phyloP scores from a whole-genome alignment of 805 yeast species.

The Priceomyces fermenticarens region DNA sequence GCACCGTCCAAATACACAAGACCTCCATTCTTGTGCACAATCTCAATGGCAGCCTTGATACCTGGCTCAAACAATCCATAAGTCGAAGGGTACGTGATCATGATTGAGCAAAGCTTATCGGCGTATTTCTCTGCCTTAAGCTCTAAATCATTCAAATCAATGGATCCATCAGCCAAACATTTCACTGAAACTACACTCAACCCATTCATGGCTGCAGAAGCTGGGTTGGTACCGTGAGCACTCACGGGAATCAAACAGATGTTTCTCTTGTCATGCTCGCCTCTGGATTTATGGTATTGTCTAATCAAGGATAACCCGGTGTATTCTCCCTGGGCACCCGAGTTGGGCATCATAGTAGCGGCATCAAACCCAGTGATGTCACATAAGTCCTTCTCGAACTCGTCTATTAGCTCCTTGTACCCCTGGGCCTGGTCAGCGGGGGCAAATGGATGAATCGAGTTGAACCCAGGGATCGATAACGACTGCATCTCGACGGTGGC shows the following conservation, averaged over 20 bases:
- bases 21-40: conserved; percentile 84
- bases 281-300: conserved; percentile 67
- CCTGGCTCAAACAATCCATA: conserved; percentile 96
- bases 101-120: conserved; percentile 77
- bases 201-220: conserved; percentile 97
- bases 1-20: conserved; percentile 98
- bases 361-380: conserved; percentile 92
- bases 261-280: conserved; percentile 66
- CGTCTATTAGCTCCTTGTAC: conserved; percentile 68
- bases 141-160: conserved; percentile 74
- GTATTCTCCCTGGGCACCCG: conserved; percentile 99
- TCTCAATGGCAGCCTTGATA: conserved; percentile 78
- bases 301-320: conserved; percentile 87
- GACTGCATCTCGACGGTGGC: conserved; percentile 95
- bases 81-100: conserved; percentile 98
- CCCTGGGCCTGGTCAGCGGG: conserved; percentile 90
- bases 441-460: conserved; percentile 86
- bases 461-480: conserved; percentile 91
- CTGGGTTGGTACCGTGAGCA: conserved; percentile 99
- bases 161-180: conserved; percentile 80
- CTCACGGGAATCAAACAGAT: conserved; percentile 93
- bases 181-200: conserved; percentile 90
- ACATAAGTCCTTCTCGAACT: conserved; percentile 79
- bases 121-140: conserved; percentile 69
- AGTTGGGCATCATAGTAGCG: conserved; percentile 91